Percentiles rank a stretch among this genome's conserved stretches.
phyloP scores from a whole-genome alignment of 768 basidiomycete genomes.

The Suillus subluteus region DNA sequence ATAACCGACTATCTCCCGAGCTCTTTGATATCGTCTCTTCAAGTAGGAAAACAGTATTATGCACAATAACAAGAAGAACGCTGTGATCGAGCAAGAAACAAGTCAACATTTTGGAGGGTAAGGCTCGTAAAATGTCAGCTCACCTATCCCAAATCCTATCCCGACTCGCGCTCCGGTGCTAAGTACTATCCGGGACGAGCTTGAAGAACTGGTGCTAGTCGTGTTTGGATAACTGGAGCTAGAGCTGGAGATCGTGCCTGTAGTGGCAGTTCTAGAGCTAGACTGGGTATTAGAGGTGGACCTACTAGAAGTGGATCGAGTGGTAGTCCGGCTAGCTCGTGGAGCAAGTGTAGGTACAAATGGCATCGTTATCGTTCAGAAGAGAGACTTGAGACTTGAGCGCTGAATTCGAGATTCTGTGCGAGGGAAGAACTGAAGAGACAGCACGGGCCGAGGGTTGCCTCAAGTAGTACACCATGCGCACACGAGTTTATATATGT shows the following conservation, averaged over 20 bases:
- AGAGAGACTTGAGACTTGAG: background rate
- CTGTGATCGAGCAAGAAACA: background rate
- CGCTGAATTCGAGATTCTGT: background rate
- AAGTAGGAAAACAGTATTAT: slow-evolving; percentile 9
- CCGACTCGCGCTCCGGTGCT: slow-evolving; percentile 28
- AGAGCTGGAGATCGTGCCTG: slow-evolving; percentile 4
- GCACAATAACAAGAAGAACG: slow-evolving; percentile 8
- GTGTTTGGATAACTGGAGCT: slow-evolving; percentile 7
- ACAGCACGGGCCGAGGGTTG: background rate
- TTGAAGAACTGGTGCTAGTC: slow-evolving; percentile 6
- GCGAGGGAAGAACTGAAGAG: background rate
- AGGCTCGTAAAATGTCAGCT: slow-evolving; percentile 5
- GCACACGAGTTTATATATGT: background rate
- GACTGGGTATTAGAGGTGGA: background rate
- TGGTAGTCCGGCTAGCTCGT: background rate
- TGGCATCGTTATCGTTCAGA: background rate
- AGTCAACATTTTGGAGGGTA: background rate
- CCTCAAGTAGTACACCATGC: background rate
- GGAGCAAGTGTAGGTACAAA: background rate
- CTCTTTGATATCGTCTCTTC: slow-evolving; percentile 12
- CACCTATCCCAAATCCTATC: slow-evolving; percentile 29
- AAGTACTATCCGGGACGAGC: slow-evolving; percentile 7
- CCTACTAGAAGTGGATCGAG: background rate
- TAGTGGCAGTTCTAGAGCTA: background rate
- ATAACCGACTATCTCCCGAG: background rate